Evolutionary conservation across 1,284 basidiomycete genomes (phyloP).

Genomic region (Leccinum insolens): DNA sequence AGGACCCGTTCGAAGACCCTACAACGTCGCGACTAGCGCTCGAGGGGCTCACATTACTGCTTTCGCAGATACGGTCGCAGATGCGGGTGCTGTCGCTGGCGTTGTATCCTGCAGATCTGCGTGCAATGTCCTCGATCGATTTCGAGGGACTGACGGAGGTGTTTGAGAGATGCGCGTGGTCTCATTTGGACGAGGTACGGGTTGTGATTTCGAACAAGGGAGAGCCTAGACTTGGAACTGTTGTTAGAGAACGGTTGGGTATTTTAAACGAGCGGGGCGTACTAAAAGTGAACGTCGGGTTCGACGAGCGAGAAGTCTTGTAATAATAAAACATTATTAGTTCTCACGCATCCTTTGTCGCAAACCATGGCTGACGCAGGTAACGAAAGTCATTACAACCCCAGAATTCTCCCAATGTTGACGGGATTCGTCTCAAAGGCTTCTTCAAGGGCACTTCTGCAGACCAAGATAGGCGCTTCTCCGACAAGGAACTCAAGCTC

Average conservation of each 20-base stretch:
- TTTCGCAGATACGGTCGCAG: conserved; percentile 28
- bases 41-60: conserved; percentile 28
- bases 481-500: conserved; percentile 91
- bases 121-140: conserved; percentile 31
- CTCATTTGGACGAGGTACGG: conserved; percentile 30
- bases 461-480: conserved; percentile 88
- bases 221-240: conserved; percentile 28
- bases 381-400: conserved; percentile 30
- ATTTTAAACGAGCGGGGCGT: conserved; percentile 31
- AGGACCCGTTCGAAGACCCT: conserved; percentile 24
- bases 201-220: conserved; percentile 35
- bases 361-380: conserved; percentile 60
- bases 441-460: conserved; percentile 89
- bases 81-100: conserved; percentile 35
- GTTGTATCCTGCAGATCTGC: conserved; percentile 35
- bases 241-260: conserved; percentile 28
- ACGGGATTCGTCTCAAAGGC: conserved; percentile 43
- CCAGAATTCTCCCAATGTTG: not conserved
- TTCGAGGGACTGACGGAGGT: conserved; percentile 33
- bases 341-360: conserved; percentile 23
- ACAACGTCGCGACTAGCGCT: conserved; percentile 16
- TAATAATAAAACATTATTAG: conserved; percentile 10
- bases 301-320: conserved; percentile 36
- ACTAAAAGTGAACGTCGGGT: conserved; percentile 31
- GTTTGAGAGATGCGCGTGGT: conserved; percentile 29